phyloP scores from a whole-genome alignment of 2,329 filamentous ascomycete species.

The Cryphonectria nitschkei region DNA sequence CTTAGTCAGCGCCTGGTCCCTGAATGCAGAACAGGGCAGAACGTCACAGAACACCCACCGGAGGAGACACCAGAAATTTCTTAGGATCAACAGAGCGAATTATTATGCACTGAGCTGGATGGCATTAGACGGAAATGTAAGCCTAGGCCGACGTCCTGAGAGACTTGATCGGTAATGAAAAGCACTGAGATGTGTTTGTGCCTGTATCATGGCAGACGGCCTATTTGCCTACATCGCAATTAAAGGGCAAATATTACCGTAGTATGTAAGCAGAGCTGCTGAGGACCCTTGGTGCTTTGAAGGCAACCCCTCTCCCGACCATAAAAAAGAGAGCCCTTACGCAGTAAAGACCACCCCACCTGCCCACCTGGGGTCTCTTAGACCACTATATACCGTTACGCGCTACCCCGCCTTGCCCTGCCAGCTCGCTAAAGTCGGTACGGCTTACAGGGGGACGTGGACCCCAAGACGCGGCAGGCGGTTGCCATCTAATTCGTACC shows the following conservation, averaged over 20 bases:
- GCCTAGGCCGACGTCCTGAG: neutral
- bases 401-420: neutral
- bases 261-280: neutral
- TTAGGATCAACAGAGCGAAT: neutral
- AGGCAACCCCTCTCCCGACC: too few relatives aligned
- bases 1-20: neutral
- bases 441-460: neutral
- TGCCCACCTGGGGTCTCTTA: neutral
- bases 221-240: neutral
- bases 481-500: neutral
- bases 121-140: too few relatives aligned
- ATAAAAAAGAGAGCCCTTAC: neutral
- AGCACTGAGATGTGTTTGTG: neutral
- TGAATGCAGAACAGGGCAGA: neutral
- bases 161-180: neutral
- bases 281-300: neutral
- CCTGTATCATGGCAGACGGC: neutral
- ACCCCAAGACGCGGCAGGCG: neutral
- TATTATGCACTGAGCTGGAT: neutral
- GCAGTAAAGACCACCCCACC: neutral
- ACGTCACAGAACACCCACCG: neutral
- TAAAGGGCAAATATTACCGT: neutral
- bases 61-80: neutral
- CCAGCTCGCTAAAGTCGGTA: neutral
- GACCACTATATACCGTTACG: neutral